A percentile compares a stretch with the other conserved stretches of the same genome.
Evolutionary conservation across 805 yeast species (phyloP).

Genomic region (Soucietia sequanensis): DNA sequence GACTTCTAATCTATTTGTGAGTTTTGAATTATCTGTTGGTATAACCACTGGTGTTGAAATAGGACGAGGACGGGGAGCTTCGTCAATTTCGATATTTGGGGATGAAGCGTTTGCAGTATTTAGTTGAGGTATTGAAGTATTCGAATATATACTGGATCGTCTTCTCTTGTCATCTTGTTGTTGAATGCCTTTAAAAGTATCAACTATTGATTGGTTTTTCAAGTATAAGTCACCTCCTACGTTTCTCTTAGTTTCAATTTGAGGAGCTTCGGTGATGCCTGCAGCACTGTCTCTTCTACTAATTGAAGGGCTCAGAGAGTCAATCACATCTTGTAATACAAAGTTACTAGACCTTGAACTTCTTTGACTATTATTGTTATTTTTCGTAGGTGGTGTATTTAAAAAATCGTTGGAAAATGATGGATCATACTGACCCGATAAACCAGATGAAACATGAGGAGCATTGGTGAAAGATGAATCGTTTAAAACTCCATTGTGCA

Average conservation of each 20-base stretch:
- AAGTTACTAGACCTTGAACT: slow-evolving; percentile 7
- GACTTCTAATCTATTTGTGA: slow-evolving; percentile 24
- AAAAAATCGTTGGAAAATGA: too few species aligned
- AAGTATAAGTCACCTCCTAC: slow-evolving; percentile 46
- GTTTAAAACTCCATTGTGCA: slow-evolving; percentile 1
- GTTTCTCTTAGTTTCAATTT: slow-evolving; percentile 44
- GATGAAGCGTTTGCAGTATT: slow-evolving; percentile 5
- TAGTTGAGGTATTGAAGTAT: slow-evolving; percentile 1
- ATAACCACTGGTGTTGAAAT: slow-evolving; percentile 17
- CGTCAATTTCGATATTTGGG: slow-evolving; percentile 1
- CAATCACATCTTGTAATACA: slow-evolving; percentile 35
- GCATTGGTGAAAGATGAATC: background rate
- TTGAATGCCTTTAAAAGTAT: slow-evolving; percentile 43
- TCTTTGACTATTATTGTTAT: background rate
- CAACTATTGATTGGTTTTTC: slow-evolving; percentile 40
- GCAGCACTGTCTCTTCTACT: slow-evolving; percentile 30
- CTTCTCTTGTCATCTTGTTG: slow-evolving; percentile 40
- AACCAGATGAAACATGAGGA: slow-evolving; percentile 17
- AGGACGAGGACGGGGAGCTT: slow-evolving; percentile 6
- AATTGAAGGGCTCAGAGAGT: slow-evolving; percentile 23
- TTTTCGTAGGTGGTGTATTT: too few species aligned
- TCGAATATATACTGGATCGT: slow-evolving; percentile 27
- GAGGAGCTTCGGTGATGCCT: slow-evolving; percentile 37
- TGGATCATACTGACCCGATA: slow-evolving; percentile 12
- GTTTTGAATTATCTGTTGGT: slow-evolving; percentile 4